These are phyloP conservation scores for Paecilomyces sp. DNA, from an alignment of 2,329 filamentous ascomycete genomes.

Conservation along the genomic window DNA sequence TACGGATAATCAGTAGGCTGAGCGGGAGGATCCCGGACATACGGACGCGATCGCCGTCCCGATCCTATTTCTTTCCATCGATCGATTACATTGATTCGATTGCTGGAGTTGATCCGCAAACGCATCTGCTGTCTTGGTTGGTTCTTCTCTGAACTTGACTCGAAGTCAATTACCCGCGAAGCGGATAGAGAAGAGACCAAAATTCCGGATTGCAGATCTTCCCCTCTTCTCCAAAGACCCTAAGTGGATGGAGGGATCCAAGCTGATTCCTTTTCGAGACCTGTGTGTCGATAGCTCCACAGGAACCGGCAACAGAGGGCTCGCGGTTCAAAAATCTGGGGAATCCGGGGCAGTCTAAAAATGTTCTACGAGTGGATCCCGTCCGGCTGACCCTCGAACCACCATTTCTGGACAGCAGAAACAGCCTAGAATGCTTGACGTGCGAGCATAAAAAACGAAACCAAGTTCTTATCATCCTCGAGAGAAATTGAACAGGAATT, in stretches of 20 bases:
- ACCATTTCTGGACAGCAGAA: not conserved
- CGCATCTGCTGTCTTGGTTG: not conserved
- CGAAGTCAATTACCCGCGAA: not conserved
- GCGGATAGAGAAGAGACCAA: not conserved
- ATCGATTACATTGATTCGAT: not conserved
- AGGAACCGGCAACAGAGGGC: not conserved
- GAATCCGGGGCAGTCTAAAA: not conserved
- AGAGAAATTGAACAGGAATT: not conserved
- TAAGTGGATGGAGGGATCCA: not conserved
- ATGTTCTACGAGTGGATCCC: not conserved
- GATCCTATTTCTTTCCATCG: not conserved
- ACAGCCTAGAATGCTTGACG: not conserved
- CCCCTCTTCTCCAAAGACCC: not conserved
- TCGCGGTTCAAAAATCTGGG: not conserved
- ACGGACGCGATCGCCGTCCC: not conserved
- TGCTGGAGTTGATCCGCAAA: not conserved
- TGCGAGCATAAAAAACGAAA: not conserved
- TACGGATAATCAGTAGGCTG: not conserved
- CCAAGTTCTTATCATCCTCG: not conserved
- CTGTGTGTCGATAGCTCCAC: too few species aligned
- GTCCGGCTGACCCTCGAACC: not conserved
- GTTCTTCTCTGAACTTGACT: not conserved
- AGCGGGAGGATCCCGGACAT: not conserved
- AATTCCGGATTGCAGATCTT: not conserved
- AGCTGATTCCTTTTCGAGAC: not conserved